Conservation (phyloP, 2,329 filamentous ascomycete species). For the Neofusicoccum sp. region DNA sequence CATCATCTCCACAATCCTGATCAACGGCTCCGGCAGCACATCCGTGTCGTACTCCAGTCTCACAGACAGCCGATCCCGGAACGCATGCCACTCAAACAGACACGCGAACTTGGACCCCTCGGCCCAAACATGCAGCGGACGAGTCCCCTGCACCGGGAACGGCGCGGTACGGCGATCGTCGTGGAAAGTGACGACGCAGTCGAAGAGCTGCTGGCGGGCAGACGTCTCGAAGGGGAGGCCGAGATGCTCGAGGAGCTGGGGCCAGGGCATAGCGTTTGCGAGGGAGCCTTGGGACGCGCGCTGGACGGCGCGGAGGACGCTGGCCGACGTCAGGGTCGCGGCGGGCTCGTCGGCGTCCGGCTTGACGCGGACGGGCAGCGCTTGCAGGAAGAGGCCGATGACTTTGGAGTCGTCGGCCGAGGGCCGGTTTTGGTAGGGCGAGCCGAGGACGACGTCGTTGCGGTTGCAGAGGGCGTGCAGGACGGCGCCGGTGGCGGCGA, state of each 20-base stretch:
- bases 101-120: slow-evolving; percentile 27
- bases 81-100: slow-evolving; percentile 24
- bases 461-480: slow-evolving; percentile 21
- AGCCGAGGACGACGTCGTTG: slow-evolving; percentile 28
- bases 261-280: slow-evolving; percentile 31
- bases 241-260: slow-evolving; percentile 28
- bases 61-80: slow-evolving; percentile 3
- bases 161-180: slow-evolving; percentile 9
- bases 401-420: slow-evolving; percentile 23
- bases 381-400: slow-evolving; percentile 33
- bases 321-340: slow-evolving; percentile 12
- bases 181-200: slow-evolving; percentile 29
- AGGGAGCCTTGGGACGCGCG: slow-evolving; percentile 26
- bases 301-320: slow-evolving; percentile 22
- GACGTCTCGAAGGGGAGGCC: neutral
- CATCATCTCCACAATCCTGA: neutral
- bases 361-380: slow-evolving; percentile 28
- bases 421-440: slow-evolving; percentile 30
- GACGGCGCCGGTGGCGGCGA: slow-evolving; percentile 22
- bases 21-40: neutral
- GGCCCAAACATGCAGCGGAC: slow-evolving; percentile 18
- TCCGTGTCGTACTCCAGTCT: slow-evolving; percentile 22
- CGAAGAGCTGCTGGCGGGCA: slow-evolving; percentile 16
- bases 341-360: neutral
- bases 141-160: slow-evolving; percentile 18